Percentiles rank a stretch among this genome's conserved stretches.
These are phyloP conservation scores for Salicornia ramosissima DNA, from an alignment of 148 eudicot species.

Conservation along the genomic window DNA sequence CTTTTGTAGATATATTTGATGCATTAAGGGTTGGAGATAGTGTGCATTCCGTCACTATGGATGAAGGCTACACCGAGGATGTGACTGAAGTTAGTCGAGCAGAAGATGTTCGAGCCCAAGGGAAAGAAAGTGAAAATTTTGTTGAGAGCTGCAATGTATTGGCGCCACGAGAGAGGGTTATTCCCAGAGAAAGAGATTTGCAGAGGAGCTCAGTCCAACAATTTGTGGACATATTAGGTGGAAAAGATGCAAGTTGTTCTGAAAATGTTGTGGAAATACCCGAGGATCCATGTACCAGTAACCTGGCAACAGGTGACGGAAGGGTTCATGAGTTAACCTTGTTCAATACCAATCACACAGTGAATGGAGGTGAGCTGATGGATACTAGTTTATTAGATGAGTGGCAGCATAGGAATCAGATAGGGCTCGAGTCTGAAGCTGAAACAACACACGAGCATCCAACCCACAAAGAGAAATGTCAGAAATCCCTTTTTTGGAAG, in stretches of 20 bases:
- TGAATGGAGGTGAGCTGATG: slow-evolving; percentile 34
- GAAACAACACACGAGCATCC: slow-evolving; percentile 25
- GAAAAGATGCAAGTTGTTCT: slow-evolving; percentile 33
- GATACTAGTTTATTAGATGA: slow-evolving; percentile 34
- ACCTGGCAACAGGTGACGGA: slow-evolving; percentile 36
- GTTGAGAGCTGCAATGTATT: slow-evolving; percentile 29
- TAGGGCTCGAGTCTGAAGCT: slow-evolving; percentile 32
- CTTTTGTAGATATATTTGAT: slow-evolving; percentile 21
- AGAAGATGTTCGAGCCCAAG: slow-evolving; percentile 29
- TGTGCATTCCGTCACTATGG: slow-evolving; percentile 34
- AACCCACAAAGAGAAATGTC: slow-evolving; percentile 29
- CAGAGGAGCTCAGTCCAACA: slow-evolving; percentile 35
- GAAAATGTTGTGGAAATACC: slow-evolving; percentile 28
- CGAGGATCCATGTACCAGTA: slow-evolving; percentile 37
- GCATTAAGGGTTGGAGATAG: slow-evolving; percentile 21
- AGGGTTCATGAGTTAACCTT: slow-evolving; percentile 71
- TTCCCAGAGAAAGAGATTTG: slow-evolving; percentile 35
- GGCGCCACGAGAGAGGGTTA: slow-evolving; percentile 40
- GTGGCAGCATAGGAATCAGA: slow-evolving; percentile 43
- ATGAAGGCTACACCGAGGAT: slow-evolving; percentile 49
- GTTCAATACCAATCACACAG: slow-evolving; percentile 30
- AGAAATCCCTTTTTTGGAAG: slow-evolving; percentile 29
- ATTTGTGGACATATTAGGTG: slow-evolving; percentile 44
- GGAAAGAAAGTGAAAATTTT: slow-evolving; percentile 39
- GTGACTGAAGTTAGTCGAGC: slow-evolving; percentile 32